Conservation (phyloP, 2,329 filamentous ascomycete genomes). For the Microsporum audouinii region DNA sequence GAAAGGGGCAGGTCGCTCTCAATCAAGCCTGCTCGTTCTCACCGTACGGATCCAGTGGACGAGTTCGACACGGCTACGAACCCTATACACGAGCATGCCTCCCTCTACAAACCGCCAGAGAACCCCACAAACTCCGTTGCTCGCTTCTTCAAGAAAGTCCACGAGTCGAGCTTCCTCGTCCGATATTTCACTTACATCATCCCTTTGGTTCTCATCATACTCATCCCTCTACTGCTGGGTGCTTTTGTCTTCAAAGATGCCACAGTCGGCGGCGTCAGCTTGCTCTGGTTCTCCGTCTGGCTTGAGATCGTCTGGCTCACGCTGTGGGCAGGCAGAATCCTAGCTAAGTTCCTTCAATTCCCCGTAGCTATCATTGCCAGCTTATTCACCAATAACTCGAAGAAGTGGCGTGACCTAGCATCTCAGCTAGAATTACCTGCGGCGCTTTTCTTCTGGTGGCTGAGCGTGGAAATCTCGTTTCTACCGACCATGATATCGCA, state of each 20-base stretch:
- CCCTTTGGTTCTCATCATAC: slow-evolving; percentile 51
- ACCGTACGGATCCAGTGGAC: slow-evolving; percentile 47
- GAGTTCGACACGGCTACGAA: slow-evolving; percentile 59
- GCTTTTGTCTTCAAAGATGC: slow-evolving; percentile 47
- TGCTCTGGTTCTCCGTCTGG: slow-evolving; percentile 94
- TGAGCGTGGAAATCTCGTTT: slow-evolving; percentile 77
- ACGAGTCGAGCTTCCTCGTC: slow-evolving; percentile 53
- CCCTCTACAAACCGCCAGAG: slow-evolving; percentile 53
- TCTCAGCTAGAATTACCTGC: slow-evolving; percentile 73
- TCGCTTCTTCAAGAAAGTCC: slow-evolving; percentile 53
- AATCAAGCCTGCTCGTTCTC: slow-evolving; percentile 42
- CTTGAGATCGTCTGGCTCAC: slow-evolving; percentile 87
- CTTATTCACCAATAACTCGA: slow-evolving; percentile 71
- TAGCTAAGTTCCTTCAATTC: slow-evolving; percentile 54
- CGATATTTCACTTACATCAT: slow-evolving; percentile 62
- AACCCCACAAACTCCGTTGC: slow-evolving; percentile 51
- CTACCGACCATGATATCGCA: slow-evolving; percentile 66
- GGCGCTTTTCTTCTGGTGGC: slow-evolving; percentile 83
- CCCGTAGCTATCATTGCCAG: slow-evolving; percentile 54
- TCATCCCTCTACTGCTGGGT: slow-evolving; percentile 58
- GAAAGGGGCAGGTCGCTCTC: slow-evolving; percentile 33
- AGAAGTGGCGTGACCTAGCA: slow-evolving; percentile 88
- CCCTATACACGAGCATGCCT: slow-evolving; percentile 55
- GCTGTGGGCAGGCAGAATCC: slow-evolving; percentile 64
- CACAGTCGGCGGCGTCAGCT: slow-evolving; percentile 59